phyloP scores from a whole-genome alignment of 371 early-diverging fungal genomes.

The Mortierella sp. region DNA sequence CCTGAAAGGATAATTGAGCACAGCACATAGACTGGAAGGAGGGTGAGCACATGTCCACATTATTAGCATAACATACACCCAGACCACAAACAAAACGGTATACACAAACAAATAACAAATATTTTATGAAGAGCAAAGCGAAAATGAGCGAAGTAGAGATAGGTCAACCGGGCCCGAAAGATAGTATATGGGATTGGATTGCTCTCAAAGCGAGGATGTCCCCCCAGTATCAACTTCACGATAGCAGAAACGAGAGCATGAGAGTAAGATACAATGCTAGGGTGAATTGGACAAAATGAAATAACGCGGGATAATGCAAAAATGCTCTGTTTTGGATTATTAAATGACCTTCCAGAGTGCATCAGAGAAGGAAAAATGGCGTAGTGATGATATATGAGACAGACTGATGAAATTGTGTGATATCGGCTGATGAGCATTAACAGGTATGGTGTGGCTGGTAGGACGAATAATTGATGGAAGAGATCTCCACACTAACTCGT shows the following conservation, averaged over 20 bases:
- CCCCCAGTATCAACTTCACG: not conserved
- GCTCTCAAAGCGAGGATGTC: not conserved
- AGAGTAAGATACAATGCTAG: not conserved
- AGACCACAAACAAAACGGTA: constrained; percentile 27
- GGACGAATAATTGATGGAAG: constrained; percentile 2
- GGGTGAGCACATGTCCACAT: constrained; percentile 19
- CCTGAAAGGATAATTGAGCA: not conserved
- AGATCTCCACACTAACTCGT: not conserved
- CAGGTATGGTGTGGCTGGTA: not conserved
- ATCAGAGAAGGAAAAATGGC: not conserved
- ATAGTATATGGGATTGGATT: not conserved
- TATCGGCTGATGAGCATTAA: not conserved
- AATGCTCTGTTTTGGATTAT: not conserved
- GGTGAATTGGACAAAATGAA: not conserved
- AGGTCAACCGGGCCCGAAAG: no score
- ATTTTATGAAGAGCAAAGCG: not conserved
- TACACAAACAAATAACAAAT: not conserved
- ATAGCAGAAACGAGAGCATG: not conserved
- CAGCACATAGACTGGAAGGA: constrained; percentile 4
- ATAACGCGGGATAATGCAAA: not conserved
- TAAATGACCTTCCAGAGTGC: not conserved
- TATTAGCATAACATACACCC: constrained; percentile 8
- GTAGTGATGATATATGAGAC: constrained; percentile 21
- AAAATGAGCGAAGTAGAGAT: not conserved
- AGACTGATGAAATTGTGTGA: constrained; percentile 21